Conservation (phyloP, 768 basidiomycete genomes). For the Exsudoporus frostii region DNA sequence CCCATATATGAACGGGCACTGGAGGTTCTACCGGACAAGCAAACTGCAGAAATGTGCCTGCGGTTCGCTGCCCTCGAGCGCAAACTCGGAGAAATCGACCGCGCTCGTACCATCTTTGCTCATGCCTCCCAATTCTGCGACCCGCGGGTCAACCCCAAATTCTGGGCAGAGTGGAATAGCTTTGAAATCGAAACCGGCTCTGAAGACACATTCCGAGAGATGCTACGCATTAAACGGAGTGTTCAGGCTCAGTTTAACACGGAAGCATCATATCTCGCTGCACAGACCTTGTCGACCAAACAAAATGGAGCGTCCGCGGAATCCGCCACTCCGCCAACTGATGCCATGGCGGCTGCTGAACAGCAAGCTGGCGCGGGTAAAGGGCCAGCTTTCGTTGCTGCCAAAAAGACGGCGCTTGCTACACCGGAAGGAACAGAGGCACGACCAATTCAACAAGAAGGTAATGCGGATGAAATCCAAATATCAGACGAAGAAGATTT, state of each 20-base stretch:
- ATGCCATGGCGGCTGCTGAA: conserved; percentile 89
- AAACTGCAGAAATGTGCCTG: conserved; percentile 97
- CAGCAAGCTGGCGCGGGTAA: conserved; percentile 53
- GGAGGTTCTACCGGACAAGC: conserved; percentile 87
- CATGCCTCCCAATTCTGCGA: conserved; percentile 99
- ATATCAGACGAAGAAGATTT: conserved; percentile 82
- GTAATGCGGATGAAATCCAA: conserved; percentile 82
- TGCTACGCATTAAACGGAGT: conserved; percentile 93
- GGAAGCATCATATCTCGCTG: conserved; percentile 88
- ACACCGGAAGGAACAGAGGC: conserved; percentile 39
- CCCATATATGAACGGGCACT: conserved; percentile 95
- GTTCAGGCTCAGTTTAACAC: conserved; percentile 99
- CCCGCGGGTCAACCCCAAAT: conserved; percentile 84
- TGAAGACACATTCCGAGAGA: conserved; percentile 96
- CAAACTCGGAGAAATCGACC: conserved; percentile 98
- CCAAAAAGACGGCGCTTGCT: conserved; percentile 50
- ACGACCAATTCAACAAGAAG: conserved; percentile 25
- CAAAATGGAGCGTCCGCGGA: conserved; percentile 51
- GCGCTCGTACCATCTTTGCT: conserved; percentile 93
- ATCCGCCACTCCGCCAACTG: conserved; percentile 43
- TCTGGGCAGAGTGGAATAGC: conserved; percentile 96
- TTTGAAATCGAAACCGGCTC: conserved; percentile 99
- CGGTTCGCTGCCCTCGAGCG: conserved; percentile 95
- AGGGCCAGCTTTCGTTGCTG: conserved; percentile 77
- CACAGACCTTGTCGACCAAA: conserved; percentile 76